Evolutionary conservation across 768 basidiomycete genomes (phyloP).

Genomic region (Termitomyces sp.): DNA sequence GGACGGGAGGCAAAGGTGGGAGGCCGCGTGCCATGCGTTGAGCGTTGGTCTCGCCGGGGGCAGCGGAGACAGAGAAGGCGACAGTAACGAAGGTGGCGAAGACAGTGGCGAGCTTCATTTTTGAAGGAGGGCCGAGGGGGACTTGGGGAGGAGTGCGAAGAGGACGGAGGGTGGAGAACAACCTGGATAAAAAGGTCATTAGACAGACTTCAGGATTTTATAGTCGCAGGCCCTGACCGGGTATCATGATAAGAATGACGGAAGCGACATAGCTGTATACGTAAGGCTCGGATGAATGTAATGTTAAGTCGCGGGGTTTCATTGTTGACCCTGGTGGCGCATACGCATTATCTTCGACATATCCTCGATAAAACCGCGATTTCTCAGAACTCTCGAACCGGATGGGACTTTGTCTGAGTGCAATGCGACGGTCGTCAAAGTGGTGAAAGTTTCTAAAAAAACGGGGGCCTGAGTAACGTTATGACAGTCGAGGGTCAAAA

Average conservation of each 20-base stretch:
- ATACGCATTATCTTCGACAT: neutral
- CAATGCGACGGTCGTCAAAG: neutral
- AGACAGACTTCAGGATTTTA: constrained; percentile 5
- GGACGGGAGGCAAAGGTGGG: constrained; percentile 44
- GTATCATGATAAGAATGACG: constrained; percentile 7
- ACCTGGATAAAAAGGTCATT: constrained; percentile 3
- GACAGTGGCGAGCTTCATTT: constrained; percentile 42
- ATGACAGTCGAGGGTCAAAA: neutral
- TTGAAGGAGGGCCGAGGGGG: constrained; percentile 14
- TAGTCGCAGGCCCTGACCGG: constrained; percentile 11
- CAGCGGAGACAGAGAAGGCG: constrained; percentile 35
- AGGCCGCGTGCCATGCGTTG: constrained; percentile 53
- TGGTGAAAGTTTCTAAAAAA: neutral
- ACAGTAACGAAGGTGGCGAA: constrained; percentile 38
- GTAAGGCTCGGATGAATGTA: constrained; percentile 12
- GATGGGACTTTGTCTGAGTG: too few relatives aligned
- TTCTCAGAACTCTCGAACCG: neutral
- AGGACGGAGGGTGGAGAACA: constrained; percentile 9
- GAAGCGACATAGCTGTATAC: constrained; percentile 19
- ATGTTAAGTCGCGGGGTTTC: neutral
- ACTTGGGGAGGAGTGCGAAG: constrained; percentile 12
- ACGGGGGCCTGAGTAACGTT: neutral
- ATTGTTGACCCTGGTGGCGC: constrained; percentile 13
- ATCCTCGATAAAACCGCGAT: neutral
- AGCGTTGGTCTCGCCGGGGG: constrained; percentile 46